Evolutionary conservation across 768 basidiomycete species (phyloP), one percentile per base, ranked within the genome.

Genomic region (Hygrocybe coccinea): DNA sequence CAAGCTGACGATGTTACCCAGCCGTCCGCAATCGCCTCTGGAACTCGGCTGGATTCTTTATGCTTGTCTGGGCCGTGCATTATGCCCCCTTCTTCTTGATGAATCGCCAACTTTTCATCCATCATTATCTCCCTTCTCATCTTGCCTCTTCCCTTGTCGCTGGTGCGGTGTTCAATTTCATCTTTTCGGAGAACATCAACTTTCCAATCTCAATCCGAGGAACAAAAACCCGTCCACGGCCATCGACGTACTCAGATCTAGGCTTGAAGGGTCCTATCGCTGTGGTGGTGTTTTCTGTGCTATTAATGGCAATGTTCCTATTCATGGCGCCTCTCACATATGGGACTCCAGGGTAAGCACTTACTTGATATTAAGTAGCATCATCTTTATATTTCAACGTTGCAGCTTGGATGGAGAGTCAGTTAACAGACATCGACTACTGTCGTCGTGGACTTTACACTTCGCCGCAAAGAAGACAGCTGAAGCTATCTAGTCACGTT

Each of bases 31-130:
- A 95, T 67, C 86, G 97, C 35, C 77, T 98, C 10, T 91, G 94
- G 84, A 95, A 98, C 67, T 94, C 93, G 45, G 83, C 90, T 22
- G 93, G 95, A 19, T 97, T 97, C 79, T 98, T 99, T 83, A 72
- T 94, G 52, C 74, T 94, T 29, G 82, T 95, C 22, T 99, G 97
- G 97, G 87, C 81, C 11, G 91, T 90, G 54, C 97, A 99, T 69
- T 99, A 97, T 74, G 75, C 88, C 65, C 97, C 97, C 5, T 99
- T 98, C 81, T 99, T 91, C 85, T 79, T 97, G 24, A 95, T 99
- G 92, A 87, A 81, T 65, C 89, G 97, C 37, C 97, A 99, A 65
- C 79, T 95, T 41, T 99, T 99, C 80, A 76, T 99, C 22, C 97
- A 99, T 69, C 95, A 97, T 70, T 99, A 99, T 69, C 85, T 99